Evolutionary conservation across 345 rosid species (phyloP).

Genomic region (Isatis tinctoria): DNA sequence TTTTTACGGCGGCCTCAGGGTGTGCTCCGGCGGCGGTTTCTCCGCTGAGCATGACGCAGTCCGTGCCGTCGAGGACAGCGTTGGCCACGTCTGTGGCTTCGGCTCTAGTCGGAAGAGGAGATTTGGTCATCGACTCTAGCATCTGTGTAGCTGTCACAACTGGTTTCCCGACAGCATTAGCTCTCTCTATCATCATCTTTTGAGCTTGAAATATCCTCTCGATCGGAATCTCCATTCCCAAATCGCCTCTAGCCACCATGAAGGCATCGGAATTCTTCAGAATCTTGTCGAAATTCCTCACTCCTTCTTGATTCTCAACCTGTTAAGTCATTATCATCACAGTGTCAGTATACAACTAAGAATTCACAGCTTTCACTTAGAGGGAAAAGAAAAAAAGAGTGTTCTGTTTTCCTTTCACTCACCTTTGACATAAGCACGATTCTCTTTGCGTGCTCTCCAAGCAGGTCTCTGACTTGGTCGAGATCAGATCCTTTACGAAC

Average conservation of each 20-base stretch:
- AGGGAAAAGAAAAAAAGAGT: background rate
- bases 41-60: constrained; percentile 75
- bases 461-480: constrained; percentile 41
- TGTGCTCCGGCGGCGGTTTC: constrained; percentile 75
- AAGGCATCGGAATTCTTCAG: constrained; percentile 65
- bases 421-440: constrained; percentile 39
- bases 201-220: constrained; percentile 74
- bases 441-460: constrained; percentile 40
- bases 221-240: constrained; percentile 77
- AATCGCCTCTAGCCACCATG: constrained; percentile 78
- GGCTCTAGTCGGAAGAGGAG: constrained; percentile 70
- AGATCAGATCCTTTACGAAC: constrained; percentile 65
- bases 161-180: constrained; percentile 64
- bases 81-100: constrained; percentile 82
- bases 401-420: background rate
- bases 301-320: constrained; percentile 81
- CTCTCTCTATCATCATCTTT: constrained; percentile 59
- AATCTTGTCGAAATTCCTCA: constrained; percentile 52
- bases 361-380: background rate
- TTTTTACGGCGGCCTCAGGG: constrained; percentile 52
- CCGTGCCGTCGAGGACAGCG: constrained; percentile 73
- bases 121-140: constrained; percentile 71
- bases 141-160: constrained; percentile 55
- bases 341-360: background rate
- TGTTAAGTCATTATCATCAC: constrained; percentile 7